These are phyloP conservation scores for Quaeritorhiza haematococci DNA, from an alignment of 371 early-diverging fungal species.

Conservation along the genomic window DNA sequence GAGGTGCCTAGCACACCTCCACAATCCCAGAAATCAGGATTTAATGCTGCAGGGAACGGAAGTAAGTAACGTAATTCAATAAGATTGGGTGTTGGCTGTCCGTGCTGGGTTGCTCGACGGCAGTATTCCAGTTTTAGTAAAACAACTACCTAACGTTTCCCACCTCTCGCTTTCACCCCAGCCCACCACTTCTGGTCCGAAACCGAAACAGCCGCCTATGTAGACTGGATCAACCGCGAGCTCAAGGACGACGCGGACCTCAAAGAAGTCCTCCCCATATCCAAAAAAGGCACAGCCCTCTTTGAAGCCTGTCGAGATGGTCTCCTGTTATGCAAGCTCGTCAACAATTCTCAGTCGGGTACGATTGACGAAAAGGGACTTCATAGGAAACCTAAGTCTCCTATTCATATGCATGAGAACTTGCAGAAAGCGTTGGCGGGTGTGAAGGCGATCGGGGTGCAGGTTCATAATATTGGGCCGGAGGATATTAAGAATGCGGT, in stretches of 20 bases:
- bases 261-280: neutral
- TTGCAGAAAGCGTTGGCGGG: conserved; percentile 20
- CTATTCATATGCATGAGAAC: conserved; percentile 28
- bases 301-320: conserved; percentile 28
- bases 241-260: conserved; percentile 4
- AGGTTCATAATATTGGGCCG: conserved; percentile 31
- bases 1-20: too few species aligned
- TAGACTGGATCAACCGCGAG: conserved; percentile 19
- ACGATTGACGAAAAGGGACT: conserved; percentile 16
- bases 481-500: conserved; percentile 32
- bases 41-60: too few species aligned
- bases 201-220: conserved; percentile 29
- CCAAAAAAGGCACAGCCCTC: conserved; percentile 7
- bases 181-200: conserved; percentile 22
- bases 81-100: too few species aligned
- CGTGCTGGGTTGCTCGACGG: too few species aligned
- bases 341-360: conserved; percentile 6
- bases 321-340: conserved; percentile 13
- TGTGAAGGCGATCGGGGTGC: conserved; percentile 21
- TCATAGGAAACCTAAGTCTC: conserved; percentile 10
- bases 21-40: too few species aligned
- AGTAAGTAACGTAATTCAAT: too few species aligned
- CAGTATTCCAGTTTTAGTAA: too few species aligned
- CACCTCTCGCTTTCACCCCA: too few species aligned
- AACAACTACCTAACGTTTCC: too few species aligned